Evolutionary conservation across 2,329 filamentous ascomycete genomes (phyloP).

Genomic region (Fusarium annulatum): DNA sequence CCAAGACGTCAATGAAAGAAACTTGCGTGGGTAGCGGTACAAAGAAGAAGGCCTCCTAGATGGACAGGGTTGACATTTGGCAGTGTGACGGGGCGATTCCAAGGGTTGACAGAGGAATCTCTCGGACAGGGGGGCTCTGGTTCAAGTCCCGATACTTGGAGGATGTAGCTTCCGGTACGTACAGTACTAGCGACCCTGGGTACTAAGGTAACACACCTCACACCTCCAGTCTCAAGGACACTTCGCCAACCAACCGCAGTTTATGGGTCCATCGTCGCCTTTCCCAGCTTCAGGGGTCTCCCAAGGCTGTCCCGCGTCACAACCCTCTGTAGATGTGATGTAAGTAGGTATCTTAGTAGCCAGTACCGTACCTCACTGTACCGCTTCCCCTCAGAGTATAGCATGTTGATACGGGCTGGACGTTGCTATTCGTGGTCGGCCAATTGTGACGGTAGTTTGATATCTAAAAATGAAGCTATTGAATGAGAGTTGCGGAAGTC

Average conservation of each 20-base stretch:
- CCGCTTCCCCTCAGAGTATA: neutral
- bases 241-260: conserved; percentile 11
- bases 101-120: neutral
- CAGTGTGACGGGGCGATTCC: conserved; percentile 5
- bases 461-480: conserved; percentile 8
- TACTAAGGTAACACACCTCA: neutral
- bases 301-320: conserved; percentile 27
- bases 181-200: neutral
- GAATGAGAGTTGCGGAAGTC: conserved; percentile 9
- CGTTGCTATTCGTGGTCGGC: conserved; percentile 16
- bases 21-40: conserved; percentile 11
- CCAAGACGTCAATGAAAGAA: neutral
- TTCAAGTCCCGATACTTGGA: conserved; percentile 14
- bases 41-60: conserved; percentile 2
- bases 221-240: neutral
- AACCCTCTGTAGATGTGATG: conserved; percentile 9
- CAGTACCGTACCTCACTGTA: conserved; percentile 4
- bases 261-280: conserved; percentile 15
- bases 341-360: neutral
- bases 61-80: neutral
- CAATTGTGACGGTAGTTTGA: neutral
- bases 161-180: neutral
- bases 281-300: conserved; percentile 32
- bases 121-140: neutral
- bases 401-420: conserved; percentile 3